Conservation (phyloP, 176 grass and related monocot species). For the Cymbopogon citratus region DNA sequence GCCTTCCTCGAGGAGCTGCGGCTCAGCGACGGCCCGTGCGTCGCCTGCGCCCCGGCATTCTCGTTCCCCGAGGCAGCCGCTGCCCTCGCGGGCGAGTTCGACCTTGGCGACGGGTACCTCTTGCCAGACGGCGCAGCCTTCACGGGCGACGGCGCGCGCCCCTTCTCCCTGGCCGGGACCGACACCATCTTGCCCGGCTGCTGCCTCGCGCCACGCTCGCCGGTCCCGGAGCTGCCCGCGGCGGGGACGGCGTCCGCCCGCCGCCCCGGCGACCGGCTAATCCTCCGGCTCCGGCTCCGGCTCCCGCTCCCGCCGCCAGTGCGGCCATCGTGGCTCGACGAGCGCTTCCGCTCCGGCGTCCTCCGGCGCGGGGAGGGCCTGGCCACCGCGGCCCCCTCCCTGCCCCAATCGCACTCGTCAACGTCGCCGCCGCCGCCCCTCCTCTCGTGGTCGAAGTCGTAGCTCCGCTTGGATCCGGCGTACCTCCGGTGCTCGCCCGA, state of each 20-base stretch:
- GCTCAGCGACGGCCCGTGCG: constrained; percentile 60
- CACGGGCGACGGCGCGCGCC: constrained; percentile 31
- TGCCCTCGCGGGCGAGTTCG: constrained; percentile 55
- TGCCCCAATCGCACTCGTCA: constrained; percentile 43
- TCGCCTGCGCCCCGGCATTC: constrained; percentile 23
- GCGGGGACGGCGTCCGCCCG: constrained; percentile 22
- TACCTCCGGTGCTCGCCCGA: constrained; percentile 44
- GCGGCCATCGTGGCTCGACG: constrained; percentile 57
- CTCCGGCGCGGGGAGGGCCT: constrained; percentile 72
- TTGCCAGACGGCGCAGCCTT: constrained; percentile 28
- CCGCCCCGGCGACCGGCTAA: constrained; percentile 65
- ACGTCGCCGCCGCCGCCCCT: constrained; percentile 31
- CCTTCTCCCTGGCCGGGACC: constrained; percentile 68
- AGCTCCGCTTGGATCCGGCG: constrained; percentile 85
- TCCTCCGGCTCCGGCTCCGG: constrained; percentile 50
- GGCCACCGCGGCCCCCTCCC: constrained; percentile 31
- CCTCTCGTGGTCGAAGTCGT: constrained; percentile 76
- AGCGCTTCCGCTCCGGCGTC: constrained; percentile 70
- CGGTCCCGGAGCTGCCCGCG: neutral
- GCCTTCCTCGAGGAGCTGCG: constrained; percentile 80
- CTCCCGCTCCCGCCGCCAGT: constrained; percentile 22
- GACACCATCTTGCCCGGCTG: constrained; percentile 82
- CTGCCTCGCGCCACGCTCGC: constrained; percentile 20
- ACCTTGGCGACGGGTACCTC: constrained; percentile 67
- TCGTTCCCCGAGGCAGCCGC: constrained; percentile 36